Percentiles rank a stretch among this genome's conserved stretches.
phyloP scores from a whole-genome alignment of 2,329 filamentous ascomycete species.

The Botrytis sinoallii region DNA sequence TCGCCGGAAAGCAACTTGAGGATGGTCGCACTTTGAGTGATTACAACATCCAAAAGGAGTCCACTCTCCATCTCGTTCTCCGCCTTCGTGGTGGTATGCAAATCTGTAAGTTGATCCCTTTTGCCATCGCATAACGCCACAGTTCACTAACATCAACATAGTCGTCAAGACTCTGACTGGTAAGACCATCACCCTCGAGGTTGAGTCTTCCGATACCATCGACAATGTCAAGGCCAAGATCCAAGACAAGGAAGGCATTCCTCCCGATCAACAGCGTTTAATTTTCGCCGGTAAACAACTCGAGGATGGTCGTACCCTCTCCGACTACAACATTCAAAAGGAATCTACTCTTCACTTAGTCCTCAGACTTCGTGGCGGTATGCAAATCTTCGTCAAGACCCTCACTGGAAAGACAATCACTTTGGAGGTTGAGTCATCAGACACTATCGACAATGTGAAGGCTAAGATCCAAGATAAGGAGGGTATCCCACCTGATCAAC shows the following conservation, averaged over 20 bases:
- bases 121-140: conserved; percentile 55
- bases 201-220: conserved; percentile 98
- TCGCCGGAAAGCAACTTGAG: conserved; percentile 94
- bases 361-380: conserved; percentile 77
- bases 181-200: conserved; percentile 99
- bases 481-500: conserved; percentile 68
- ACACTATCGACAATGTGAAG: conserved; percentile 71
- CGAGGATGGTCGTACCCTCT: conserved; percentile 85
- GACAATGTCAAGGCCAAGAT: conserved; percentile 98
- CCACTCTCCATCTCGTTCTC: conserved; percentile 79
- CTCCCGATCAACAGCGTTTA: conserved; percentile 88
- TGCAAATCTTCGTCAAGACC: conserved; percentile 73
- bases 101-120: conserved; percentile 50
- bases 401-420: conserved; percentile 69
- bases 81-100: conserved; percentile 89
- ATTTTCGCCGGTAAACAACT: conserved; percentile 94
- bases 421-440: conserved; percentile 63
- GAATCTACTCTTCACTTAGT: conserved; percentile 80
- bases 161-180: conserved; percentile 82
- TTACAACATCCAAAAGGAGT: conserved; percentile 96
- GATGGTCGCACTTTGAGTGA: conserved; percentile 87
- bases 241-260: conserved; percentile 89
- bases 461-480: conserved; percentile 72
- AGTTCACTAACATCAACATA: conserved; percentile 44
- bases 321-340: conserved; percentile 97